Evolutionary conservation across 2,329 filamentous ascomycete genomes (phyloP), one percentile per base, ranked within the genome.

Genomic region (Penicillium corylophilum): DNA sequence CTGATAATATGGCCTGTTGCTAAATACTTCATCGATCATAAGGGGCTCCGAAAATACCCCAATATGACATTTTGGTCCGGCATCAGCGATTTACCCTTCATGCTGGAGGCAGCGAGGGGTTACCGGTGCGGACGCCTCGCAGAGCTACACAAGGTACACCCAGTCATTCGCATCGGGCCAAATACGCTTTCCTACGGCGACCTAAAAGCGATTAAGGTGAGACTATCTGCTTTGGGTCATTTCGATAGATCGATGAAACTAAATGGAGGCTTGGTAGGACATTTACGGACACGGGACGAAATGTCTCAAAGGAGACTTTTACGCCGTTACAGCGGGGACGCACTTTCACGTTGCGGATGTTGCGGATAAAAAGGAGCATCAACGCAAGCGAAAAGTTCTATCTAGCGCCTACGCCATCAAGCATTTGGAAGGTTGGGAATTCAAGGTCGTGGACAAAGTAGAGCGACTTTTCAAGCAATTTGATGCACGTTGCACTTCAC

Each of bases 361-460:
- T 1, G 40, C 54, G 15, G 47, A 56, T 26, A 36, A 41, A 22
- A 45, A 44, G 4, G 48, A 56, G 4, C 47, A 56, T 26, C 23
- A 31, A 4, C 46, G 47, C 2, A 56, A 56, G 41, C 43, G 54
- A 16, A 39, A 47, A 12, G 47, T 48, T 18, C 23, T 53, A 5
- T 53, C 54, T 3, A 39, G 48, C 35, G 54, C 54, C 0, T 51
- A 48, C 31, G 39, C 51, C 12, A 31, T 47, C 1, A 40, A 31
- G 23, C 50, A 54, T 23, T 36, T 54, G 1, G 50, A 56, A 28
- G 13, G 44, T 4, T 54, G 54, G 48, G 51, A 56, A 29, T 51
- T 46, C 23, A 56, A 51, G 43, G 71, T 75, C 4, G 68, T 68
- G 15, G 69, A 73, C 48, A 72, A 68, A 48, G 65, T 61, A 16